Evolutionary conservation across 306 rosid species (phyloP).

Genomic region (Lathyrus sativus): DNA sequence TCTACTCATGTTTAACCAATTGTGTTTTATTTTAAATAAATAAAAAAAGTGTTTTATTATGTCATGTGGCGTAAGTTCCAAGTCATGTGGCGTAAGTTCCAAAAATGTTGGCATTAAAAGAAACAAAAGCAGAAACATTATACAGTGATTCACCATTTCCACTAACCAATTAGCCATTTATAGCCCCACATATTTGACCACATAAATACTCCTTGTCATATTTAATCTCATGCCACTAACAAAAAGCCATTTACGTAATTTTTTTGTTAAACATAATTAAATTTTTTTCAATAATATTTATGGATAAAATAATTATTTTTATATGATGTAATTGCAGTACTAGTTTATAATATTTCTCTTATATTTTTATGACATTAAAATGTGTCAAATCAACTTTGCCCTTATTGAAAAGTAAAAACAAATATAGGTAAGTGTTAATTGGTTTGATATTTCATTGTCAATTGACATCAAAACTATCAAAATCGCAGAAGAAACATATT

Average conservation of each 20-base stretch:
- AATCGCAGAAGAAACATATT: conserved; percentile 15
- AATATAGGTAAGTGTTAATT: no score
- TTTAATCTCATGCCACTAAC: not conserved
- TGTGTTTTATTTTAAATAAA: not conserved
- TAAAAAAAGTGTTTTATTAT: not conserved
- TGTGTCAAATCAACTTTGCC: no score
- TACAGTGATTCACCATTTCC: conserved; percentile 28
- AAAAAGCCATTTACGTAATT: not conserved
- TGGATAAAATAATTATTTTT: no score
- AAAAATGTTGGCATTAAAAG: conserved; percentile 38
- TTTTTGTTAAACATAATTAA: no score
- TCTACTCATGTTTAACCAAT: not conserved
- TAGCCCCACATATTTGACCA: conserved; percentile 49
- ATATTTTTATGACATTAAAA: no score
- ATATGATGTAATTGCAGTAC: no score
- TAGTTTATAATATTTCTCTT: no score
- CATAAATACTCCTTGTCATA: conserved; percentile 17
- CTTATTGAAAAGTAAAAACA: no score
- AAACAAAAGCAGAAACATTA: conserved; percentile 53
- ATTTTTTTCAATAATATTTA: no score
- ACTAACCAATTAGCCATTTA: conserved; percentile 25
- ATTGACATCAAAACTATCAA: conserved; percentile 3
- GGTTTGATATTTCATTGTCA: not conserved
- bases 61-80: conserved; percentile 29
- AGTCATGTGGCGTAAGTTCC: conserved; percentile 30